Evolutionary conservation across 495 filamentous ascomycete species (phyloP).

Genomic region (Aspergillus mulundensis): DNA sequence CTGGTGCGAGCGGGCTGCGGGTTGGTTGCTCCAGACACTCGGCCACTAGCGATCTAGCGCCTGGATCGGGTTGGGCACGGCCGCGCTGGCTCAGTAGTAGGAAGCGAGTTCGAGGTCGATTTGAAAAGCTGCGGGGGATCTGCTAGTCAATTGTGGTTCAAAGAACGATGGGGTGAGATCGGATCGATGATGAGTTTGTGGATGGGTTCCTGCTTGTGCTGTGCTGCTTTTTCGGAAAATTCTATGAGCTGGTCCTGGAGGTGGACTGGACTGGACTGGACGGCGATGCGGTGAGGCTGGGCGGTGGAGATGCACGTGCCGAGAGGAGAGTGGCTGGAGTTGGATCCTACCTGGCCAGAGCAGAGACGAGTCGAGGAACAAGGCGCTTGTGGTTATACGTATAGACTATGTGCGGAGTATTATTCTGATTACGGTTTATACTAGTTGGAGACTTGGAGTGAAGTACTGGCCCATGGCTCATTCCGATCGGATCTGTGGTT

Average conservation of each 20-base stretch:
- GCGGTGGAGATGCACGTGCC: conserved; percentile 32
- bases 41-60: conserved; percentile 26
- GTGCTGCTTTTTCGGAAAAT: neutral
- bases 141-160: neutral
- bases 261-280: conserved; percentile 26
- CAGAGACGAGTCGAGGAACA: too few species aligned
- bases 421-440: too few species aligned
- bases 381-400: too few species aligned
- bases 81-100: neutral
- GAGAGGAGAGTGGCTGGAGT: conserved; percentile 22
- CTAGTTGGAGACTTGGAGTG: too few species aligned
- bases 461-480: neutral
- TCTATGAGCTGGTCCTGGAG: conserved; percentile 16
- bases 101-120: too few species aligned
- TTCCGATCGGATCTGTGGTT: neutral
- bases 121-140: conserved; percentile 13
- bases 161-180: neutral
- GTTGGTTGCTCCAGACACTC: conserved; percentile 32
- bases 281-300: conserved; percentile 32
- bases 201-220: neutral
- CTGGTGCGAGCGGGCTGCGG: neutral
- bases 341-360: too few species aligned
- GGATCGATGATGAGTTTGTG: conserved; percentile 1
- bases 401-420: too few species aligned
- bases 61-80: conserved; percentile 13